Evolutionary conservation across 371 early-diverging fungal species (phyloP), one percentile per base, ranked within the genome.

Genomic region (Racocetra persica): DNA sequence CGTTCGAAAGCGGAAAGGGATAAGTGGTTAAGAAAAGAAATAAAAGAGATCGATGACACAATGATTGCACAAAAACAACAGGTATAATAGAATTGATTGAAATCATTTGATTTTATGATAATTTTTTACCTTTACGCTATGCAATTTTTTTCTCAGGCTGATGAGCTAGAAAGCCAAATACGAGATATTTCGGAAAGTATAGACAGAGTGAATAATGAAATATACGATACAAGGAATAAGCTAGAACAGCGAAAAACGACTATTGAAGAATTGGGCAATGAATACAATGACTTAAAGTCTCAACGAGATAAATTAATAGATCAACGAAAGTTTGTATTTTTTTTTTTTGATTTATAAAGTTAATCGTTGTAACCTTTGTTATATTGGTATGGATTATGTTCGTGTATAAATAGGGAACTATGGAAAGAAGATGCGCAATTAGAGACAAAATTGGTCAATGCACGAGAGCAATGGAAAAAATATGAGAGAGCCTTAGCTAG

Each of bases 341-440:
- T 41, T 54, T 60, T 16, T 11, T 16, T 69, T n/a, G 11, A 2
- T 41, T 81, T 16, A 11, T 22, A 18, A 6, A 26, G 26, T n/a
- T n/a, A n/a, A n/a, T n/a, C n/a, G n/a, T n/a, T n/a, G n/a, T n/a
- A n/a, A n/a, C n/a, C n/a, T n/a, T n/a, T n/a, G n/a, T n/a, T n/a
- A n/a, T n/a, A n/a, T n/a, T n/a, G n/a, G n/a, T n/a, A n/a, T n/a
- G n/a, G n/a, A n/a, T n/a, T n/a, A n/a, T n/a, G n/a, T n/a, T n/a
- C 28, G 32, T 49, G 8, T 45, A 22, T 41, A 14, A 57, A 52
- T 69, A 84, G 87, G 83, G 89, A 89, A 28, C 71, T 96, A 11
- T 99, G 99, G 99, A 91, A 95, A 71, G 94, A 95, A 80, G 98
- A 98, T 81, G 95, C 94, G 16, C 88, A 92, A 78, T 67, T 94